These are phyloP conservation scores for Cymbopogon citratus DNA, from an alignment of 176 grass and related monocot genomes.

Conservation along the genomic window DNA sequence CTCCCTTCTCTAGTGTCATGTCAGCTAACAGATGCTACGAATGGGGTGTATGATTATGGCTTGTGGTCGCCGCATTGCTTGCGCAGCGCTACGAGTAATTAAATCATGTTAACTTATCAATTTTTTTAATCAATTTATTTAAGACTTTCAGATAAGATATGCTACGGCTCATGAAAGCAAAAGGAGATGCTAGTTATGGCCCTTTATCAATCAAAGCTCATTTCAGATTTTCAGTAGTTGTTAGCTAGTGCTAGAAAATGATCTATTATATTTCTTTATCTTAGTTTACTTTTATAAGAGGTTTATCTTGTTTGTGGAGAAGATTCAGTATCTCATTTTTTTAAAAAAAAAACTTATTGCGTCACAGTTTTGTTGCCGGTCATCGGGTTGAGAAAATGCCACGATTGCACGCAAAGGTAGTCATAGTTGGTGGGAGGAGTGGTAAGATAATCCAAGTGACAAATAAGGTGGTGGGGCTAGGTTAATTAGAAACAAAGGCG, in stretches of 20 bases:
- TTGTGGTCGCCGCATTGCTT: constrained; percentile 20
- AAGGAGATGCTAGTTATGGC: not conserved
- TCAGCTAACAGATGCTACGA: not conserved
- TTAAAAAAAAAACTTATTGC: not conserved
- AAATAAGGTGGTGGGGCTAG: no score
- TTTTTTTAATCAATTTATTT: not conserved
- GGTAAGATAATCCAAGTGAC: no score
- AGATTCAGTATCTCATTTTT: no score
- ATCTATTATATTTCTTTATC: not conserved
- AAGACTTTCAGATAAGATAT: not conserved
- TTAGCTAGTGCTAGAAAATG: not conserved
- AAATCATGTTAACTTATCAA: not conserved
- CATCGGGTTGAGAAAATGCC: not conserved
- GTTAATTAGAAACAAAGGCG: no score
- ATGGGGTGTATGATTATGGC: constrained; percentile 24
- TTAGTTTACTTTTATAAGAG: not conserved
- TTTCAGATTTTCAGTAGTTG: not conserved
- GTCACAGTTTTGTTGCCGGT: not conserved
- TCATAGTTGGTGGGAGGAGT: no score
- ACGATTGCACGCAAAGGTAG: no score
- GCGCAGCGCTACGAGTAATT: not conserved
- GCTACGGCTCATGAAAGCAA: not conserved
- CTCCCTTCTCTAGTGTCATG: not conserved
- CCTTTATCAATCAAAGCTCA: not conserved
- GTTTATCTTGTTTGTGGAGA: not conserved